Evolutionary conservation across 2,329 filamentous ascomycete species (phyloP), one percentile per base, ranked within the genome.

Genomic region (Microsporum audouinii): DNA sequence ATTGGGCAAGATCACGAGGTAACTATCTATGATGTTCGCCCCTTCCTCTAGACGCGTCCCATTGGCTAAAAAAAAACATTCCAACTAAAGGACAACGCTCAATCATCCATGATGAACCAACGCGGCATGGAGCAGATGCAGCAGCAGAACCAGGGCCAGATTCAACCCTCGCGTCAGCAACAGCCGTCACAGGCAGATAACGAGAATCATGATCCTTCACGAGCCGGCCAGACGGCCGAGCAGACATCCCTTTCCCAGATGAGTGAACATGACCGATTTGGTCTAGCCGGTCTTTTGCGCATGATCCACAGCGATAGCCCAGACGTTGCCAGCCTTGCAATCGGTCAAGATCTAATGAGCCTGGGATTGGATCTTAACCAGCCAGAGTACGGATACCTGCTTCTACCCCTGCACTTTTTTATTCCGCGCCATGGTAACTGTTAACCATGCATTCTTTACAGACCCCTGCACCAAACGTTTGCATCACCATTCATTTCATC

Each of bases 311-410:
- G 77, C 63, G 80, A 80, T 63, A 82, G 76, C 66, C 76, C 77
- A 12, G 82, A 79, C 70, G 71, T 79, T 53, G 74, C 75, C n/a
- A 74, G 72, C 63, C 75, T 86, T 60, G 80, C 84, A 33, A 77
- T 84, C 64, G 85, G 85, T 12, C 83, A 86, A 69, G 84, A 87
- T 69, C 71, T 87, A 63, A 84, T 82, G 68, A 80, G 80, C 5
- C 72, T 88, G 27, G 85, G 84, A 31, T 75, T 88, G 65, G 84
- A 87, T 69, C 73, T 87, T 61, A 85, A 85, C 66, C 80, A 81
- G 63, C 79, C 80, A 63, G 82, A 84, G 81, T 83, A 77, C 72
- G 79, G 64, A 56, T 63, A 51, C 8, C 38, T 39, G 55, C 47
- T 64, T 61, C 55, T 23, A 41, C 10, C n/a, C 41, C 10, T 39